Percentiles rank a stretch among this genome's conserved stretches.
phyloP scores from a whole-genome alignment of 768 basidiomycete species.

The Boletus rubescentipes region DNA sequence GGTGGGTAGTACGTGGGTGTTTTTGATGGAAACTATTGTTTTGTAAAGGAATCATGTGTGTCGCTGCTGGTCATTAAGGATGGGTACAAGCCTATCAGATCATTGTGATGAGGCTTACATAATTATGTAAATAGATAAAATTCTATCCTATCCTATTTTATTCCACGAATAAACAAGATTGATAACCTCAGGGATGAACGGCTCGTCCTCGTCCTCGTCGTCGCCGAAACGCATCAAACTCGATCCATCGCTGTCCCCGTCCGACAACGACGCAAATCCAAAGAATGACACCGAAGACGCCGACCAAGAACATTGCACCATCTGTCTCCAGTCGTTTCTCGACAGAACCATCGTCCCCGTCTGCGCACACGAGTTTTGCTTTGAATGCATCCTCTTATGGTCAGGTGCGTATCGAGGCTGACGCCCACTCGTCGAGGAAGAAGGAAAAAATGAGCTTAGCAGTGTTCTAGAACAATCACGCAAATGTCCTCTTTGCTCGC shows the following conservation, averaged over 20 bases:
- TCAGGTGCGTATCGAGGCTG: slow-evolving; percentile 50
- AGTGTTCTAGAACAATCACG: slow-evolving; percentile 62
- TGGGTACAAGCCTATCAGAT: too few species aligned
- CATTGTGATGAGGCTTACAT: too few species aligned
- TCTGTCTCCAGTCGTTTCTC: slow-evolving; percentile 75
- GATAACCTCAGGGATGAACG: background rate
- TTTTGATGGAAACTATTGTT: too few species aligned
- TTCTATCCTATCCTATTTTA: too few species aligned
- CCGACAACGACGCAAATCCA: background rate
- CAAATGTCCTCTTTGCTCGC: slow-evolving; percentile 74
- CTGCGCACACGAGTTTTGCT: slow-evolving; percentile 94
- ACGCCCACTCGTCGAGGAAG: background rate
- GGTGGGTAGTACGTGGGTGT: too few species aligned
- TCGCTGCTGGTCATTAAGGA: too few species aligned
- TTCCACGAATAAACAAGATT: too few species aligned
- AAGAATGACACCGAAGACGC: background rate
- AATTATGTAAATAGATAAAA: too few species aligned
- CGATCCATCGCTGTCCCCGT: slow-evolving; percentile 22
- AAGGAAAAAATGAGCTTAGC: background rate
- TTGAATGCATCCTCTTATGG: slow-evolving; percentile 88
- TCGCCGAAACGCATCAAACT: slow-evolving; percentile 41
- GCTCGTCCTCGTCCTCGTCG: slow-evolving; percentile 5
- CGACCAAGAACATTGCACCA: slow-evolving; percentile 60
- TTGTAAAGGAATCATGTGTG: too few species aligned
- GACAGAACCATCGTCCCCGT: slow-evolving; percentile 81